Conservation (phyloP, 306 rosid species). For the Sechiopsis laciniata region DNA sequence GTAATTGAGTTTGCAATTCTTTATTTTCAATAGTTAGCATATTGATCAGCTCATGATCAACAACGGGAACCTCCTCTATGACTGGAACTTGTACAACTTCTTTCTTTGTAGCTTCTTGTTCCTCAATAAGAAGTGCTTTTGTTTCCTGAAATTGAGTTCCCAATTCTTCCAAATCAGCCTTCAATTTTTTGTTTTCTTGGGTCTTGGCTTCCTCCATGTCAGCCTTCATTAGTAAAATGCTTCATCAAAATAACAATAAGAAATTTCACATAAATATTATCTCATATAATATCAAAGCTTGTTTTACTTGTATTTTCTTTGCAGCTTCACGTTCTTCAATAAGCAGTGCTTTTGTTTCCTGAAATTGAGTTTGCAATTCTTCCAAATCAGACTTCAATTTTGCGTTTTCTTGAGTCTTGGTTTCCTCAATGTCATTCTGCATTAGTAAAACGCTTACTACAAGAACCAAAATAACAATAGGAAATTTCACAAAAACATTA, state of each 20-base stretch:
- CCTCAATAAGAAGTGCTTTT: conserved; percentile 30
- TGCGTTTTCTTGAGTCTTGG: conserved; percentile 57
- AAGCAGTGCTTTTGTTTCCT: conserved; percentile 42
- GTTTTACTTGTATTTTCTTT: conserved; percentile 15
- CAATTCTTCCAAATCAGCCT: conserved; percentile 52
- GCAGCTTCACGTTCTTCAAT: conserved; percentile 51
- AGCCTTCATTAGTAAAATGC: conserved; percentile 34
- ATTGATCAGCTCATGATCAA: conserved; percentile 28
- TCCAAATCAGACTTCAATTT: conserved; percentile 59
- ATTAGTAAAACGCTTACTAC: conserved; percentile 11
- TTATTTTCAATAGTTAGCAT: conserved; percentile 65
- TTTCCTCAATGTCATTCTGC: conserved; percentile 65
- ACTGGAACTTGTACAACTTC: conserved; percentile 26
- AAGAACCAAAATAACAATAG: conserved; percentile 20
- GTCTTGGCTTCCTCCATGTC: conserved; percentile 65
- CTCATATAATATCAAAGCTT: too few species aligned
- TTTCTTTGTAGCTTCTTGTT: background rate
- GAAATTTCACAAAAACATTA: conserved; percentile 7
- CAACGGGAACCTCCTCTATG: conserved; percentile 5
- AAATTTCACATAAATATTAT: background rate
- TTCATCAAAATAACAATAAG: conserved; percentile 10
- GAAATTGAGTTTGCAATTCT: conserved; percentile 47
- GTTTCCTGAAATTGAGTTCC: conserved; percentile 47
- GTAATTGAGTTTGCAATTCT: conserved; percentile 44
- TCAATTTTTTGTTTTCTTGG: conserved; percentile 59